Evolutionary conservation across 1,284 basidiomycete genomes (phyloP).

Genomic region (Ceratobasidium sp.): DNA sequence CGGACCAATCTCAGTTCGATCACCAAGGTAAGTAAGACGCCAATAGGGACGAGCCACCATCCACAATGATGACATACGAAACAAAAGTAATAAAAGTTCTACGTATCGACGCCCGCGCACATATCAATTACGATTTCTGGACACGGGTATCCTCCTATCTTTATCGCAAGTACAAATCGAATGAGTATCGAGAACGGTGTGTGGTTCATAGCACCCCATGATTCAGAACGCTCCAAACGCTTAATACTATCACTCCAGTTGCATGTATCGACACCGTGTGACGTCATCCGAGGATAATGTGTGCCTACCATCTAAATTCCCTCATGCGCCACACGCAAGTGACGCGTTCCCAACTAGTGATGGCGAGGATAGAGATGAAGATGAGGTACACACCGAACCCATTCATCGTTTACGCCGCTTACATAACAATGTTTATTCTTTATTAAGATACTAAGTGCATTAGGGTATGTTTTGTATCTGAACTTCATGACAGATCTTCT

Average conservation of each 20-base stretch:
- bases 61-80: background rate
- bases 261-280: background rate
- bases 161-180: background rate
- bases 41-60: background rate
- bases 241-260: background rate
- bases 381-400: background rate
- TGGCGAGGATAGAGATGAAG: background rate
- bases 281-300: background rate
- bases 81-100: conserved; percentile 23
- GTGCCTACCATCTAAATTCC: conserved; percentile 8
- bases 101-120: background rate
- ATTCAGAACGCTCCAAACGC: background rate
- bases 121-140: conserved; percentile 25
- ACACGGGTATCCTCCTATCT: background rate
- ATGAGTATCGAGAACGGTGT: conserved; percentile 13
- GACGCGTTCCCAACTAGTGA: background rate
- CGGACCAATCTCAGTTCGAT: background rate
- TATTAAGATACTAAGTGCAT: background rate
- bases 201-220: too few relatives aligned
- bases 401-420: background rate
- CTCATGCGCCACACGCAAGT: background rate
- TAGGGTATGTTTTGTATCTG: background rate
- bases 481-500: too few relatives aligned
- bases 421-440: background rate
- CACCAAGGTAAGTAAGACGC: conserved; percentile 12